Evolutionary conservation across 192 early-diverging fungal genomes (phyloP), one percentile per base, ranked within the genome.

Genomic region (Kappamyces sp.): DNA sequence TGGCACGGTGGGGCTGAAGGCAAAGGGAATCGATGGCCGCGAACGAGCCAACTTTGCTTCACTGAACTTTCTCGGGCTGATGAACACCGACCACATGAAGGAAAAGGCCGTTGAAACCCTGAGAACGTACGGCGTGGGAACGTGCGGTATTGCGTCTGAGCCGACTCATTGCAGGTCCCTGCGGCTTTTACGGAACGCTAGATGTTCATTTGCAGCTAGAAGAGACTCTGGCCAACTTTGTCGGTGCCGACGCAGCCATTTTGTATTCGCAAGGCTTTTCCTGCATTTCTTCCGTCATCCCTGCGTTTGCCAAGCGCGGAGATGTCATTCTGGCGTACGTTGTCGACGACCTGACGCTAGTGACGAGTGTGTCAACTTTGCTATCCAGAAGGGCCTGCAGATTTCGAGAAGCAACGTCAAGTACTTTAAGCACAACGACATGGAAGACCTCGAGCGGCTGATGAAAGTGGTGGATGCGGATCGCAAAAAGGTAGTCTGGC

Each of bases 151-250:
- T 5, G 89, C 90, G 1, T 22, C 22, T 22, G 22, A 22, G 22
- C 22, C 22, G 22, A 22, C 22, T 22, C 22, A 22, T 22, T 22
- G 22, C 22, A 22, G 22, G 22, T 22, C 22, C 78, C 55, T 57
- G 63, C 60, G 55, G 34, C 2, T 36, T 60, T 34, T 64, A 64
- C 37, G 40, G 45, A 12, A 41, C 45, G 29, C 15, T 59, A 59
- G 95, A 98, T 73, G 92, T 98, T 8, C 95, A 98, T 57, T 88
- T 91, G 79, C 84, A 94, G 50, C 72, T 98, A 29, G 95, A 98
- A 71, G 76, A 79, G 54, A 81, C 86, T 40, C 67, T 98, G 48
- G 91, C 92, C 7, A 74, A 75, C 2, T 94, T 94, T 59, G 69
- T 94, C 30, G 91, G 91, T 3, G 80, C 84, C 47, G 89, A 91